phyloP scores from a whole-genome alignment of 1,284 basidiomycete genomes.

The Trametes hirsuta region DNA sequence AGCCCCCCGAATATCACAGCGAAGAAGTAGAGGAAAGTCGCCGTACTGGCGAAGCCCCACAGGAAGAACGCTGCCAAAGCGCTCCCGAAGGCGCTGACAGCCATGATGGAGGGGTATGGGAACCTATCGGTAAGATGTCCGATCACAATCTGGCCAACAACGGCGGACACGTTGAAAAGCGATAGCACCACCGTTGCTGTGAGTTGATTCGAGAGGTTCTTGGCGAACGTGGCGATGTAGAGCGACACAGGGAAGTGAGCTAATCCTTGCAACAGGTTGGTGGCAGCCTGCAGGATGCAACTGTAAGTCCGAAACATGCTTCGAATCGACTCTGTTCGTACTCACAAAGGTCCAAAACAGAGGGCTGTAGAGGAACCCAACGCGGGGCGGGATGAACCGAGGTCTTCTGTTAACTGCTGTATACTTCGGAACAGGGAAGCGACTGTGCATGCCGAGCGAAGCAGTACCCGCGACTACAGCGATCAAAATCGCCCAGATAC shows the following conservation, averaged over 20 bases:
- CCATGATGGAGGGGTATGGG: constrained; percentile 32
- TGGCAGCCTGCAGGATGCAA: constrained; percentile 10
- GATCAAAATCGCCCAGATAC: constrained; percentile 29
- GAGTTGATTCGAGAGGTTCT: constrained; percentile 23
- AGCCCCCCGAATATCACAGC: constrained; percentile 34
- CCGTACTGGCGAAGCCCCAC: constrained; percentile 33
- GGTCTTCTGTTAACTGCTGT: constrained; percentile 20
- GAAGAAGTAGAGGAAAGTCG: constrained; percentile 31
- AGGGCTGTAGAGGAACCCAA: constrained; percentile 28
- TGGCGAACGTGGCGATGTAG: constrained; percentile 32
- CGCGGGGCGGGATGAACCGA: constrained; percentile 27
- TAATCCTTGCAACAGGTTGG: constrained; percentile 30
- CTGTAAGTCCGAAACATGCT: not conserved
- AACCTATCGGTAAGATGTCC: constrained; percentile 31
- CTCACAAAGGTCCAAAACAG: constrained; percentile 32
- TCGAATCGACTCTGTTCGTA: not conserved
- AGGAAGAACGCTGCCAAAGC: constrained; percentile 32
- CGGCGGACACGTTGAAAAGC: constrained; percentile 32
- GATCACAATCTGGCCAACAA: constrained; percentile 31
- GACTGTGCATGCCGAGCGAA: constrained; percentile 28
- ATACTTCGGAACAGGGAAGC: constrained; percentile 29
- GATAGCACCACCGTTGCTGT: constrained; percentile 31
- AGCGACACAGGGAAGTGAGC: constrained; percentile 35
- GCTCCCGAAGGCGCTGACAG: constrained; percentile 27
- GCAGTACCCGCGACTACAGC: constrained; percentile 25